phyloP scores from a whole-genome alignment of 768 basidiomycete genomes.

The Suillus plorans region DNA sequence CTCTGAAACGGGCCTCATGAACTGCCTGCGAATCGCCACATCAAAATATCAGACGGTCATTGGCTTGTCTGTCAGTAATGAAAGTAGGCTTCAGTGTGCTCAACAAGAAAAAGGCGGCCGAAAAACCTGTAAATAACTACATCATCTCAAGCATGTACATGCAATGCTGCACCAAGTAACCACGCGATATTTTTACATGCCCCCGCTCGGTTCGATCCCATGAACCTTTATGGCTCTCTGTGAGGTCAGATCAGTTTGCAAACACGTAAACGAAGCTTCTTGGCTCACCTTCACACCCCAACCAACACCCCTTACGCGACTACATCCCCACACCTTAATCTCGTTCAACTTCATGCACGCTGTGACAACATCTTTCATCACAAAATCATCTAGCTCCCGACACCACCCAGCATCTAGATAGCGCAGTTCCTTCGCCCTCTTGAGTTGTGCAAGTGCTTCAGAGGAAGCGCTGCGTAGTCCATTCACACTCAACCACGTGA shows the following conservation, averaged over 20 bases:
- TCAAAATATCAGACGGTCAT: neutral
- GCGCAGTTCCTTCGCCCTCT: conserved; percentile 42
- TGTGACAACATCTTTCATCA: conserved; percentile 67
- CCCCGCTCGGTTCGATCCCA: conserved; percentile 42
- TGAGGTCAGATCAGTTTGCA: neutral
- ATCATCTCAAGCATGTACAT: conserved; percentile 37
- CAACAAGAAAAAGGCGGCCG: conserved; percentile 3
- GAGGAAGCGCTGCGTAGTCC: conserved; percentile 66
- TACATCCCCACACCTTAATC: conserved; percentile 58
- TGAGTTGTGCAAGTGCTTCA: conserved; percentile 41
- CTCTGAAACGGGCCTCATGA: neutral
- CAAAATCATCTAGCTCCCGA: conserved; percentile 77
- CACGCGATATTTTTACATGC: conserved; percentile 7
- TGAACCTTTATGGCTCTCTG: conserved; percentile 28
- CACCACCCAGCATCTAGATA: conserved; percentile 86
- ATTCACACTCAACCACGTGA: conserved; percentile 71
- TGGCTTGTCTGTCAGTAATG: neutral
- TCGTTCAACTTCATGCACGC: conserved; percentile 39
- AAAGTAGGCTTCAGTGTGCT: conserved; percentile 12
- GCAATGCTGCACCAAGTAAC: conserved; percentile 32
- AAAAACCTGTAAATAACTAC: conserved; percentile 26
- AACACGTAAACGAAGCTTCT: neutral
- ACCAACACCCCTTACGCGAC: conserved; percentile 44
- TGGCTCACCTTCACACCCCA: conserved; percentile 43
- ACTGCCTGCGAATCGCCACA: neutral